A percentile compares a stretch with the other conserved stretches of the same genome.
Conservation (phyloP, 2,329 filamentous ascomycete genomes). For the Aaosphaeria pasadenensis region DNA sequence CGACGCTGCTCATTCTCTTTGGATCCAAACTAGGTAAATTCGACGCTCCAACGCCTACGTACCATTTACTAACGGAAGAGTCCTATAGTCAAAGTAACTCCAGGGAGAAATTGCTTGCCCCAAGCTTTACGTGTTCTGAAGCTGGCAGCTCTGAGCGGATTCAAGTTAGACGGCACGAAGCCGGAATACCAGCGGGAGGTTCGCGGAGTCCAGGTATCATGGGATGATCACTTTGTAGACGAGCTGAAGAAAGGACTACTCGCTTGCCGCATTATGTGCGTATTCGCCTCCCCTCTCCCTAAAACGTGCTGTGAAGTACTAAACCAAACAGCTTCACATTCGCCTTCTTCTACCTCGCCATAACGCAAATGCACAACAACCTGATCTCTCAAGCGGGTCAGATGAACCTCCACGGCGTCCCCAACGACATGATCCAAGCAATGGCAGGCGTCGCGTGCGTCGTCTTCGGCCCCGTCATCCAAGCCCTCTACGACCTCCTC, state of each 20-base stretch:
- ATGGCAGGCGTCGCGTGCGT: conserved; percentile 21
- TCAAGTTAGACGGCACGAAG: conserved; percentile 11
- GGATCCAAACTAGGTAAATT: too few relatives aligned
- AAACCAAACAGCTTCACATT: conserved; percentile 17
- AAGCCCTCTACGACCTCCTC: conserved; percentile 17
- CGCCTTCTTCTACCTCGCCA: conserved; percentile 25
- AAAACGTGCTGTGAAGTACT: not conserved
- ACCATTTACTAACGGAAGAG: conserved; percentile 45
- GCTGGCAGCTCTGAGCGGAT: conserved; percentile 9
- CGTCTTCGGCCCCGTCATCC: conserved; percentile 20
- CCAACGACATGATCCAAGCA: conserved; percentile 29
- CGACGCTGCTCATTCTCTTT: too few relatives aligned
- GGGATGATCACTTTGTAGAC: conserved; percentile 15
- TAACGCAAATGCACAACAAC: conserved; percentile 31
- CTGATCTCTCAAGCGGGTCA: conserved; percentile 26
- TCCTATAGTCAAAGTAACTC: conserved; percentile 11
- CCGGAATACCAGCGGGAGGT: conserved; percentile 6
- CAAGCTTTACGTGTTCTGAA: conserved; percentile 3
- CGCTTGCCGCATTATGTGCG: conserved; percentile 18
- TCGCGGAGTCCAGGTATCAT: conserved; percentile 6
- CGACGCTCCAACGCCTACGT: conserved; percentile 45
- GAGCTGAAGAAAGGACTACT: conserved; percentile 16
- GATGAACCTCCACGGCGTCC: conserved; percentile 24
- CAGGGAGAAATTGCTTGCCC: conserved; percentile 11
- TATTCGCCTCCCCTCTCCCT: not conserved